Conservation (phyloP, 2,329 filamentous ascomycete species). For the Stemphylium lycopersici region DNA sequence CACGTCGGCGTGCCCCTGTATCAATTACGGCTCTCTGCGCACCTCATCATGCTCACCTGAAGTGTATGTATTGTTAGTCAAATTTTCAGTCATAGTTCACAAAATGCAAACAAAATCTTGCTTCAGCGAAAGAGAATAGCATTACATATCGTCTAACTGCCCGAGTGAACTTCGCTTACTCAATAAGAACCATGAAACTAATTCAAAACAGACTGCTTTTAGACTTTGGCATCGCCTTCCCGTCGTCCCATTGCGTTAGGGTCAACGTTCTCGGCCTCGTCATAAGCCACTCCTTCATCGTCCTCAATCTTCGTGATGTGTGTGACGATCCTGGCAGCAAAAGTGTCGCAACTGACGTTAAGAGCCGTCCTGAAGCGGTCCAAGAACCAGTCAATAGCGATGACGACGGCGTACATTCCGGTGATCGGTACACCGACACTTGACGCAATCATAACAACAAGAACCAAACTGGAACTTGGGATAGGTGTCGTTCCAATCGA, state of each 20-base stretch:
- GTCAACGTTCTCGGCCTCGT: constrained; percentile 15
- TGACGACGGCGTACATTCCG: constrained; percentile 60
- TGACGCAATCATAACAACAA: constrained; percentile 59
- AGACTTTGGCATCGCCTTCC: constrained; percentile 9
- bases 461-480: constrained; percentile 58
- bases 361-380: constrained; percentile 61
- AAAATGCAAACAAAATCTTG: background rate
- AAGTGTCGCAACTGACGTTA: constrained; percentile 61
- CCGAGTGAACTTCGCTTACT: background rate
- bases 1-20: no score
- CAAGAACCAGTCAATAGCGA: constrained; percentile 63
- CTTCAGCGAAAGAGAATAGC: background rate
- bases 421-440: constrained; percentile 55
- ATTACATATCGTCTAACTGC: background rate
- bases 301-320: constrained; percentile 49
- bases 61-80: no score
- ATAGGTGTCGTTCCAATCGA: constrained; percentile 63
- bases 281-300: constrained; percentile 34
- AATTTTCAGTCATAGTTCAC: background rate
- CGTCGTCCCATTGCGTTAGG: constrained; percentile 12
- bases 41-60: background rate
- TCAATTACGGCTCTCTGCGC: no score
- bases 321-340: constrained; percentile 50
- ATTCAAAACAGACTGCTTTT: background rate
- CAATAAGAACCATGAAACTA: background rate